Conservation (phyloP, 257 asterid species). For the Echium plantagineum region DNA sequence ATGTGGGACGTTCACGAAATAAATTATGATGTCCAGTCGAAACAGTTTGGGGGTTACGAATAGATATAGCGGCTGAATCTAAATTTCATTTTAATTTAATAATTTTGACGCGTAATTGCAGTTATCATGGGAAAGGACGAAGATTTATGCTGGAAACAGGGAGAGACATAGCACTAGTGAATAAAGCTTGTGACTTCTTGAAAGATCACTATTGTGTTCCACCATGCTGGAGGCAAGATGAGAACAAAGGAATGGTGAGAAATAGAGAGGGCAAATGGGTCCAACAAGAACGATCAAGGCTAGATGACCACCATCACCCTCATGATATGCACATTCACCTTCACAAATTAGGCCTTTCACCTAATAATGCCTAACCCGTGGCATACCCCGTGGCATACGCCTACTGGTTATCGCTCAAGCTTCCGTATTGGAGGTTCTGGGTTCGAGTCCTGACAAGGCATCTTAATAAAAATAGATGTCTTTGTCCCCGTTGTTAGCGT, state of each 20-base stretch:
- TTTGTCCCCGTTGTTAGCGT: too few species aligned
- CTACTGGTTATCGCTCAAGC: too few species aligned
- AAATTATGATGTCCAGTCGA: too few species aligned
- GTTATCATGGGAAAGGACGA: slow-evolving; percentile 44
- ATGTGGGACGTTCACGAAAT: too few species aligned
- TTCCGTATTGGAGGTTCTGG: too few species aligned
- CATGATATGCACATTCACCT: slow-evolving; percentile 19
- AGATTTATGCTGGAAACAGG: slow-evolving; percentile 27
- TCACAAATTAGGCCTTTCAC: slow-evolving; percentile 12
- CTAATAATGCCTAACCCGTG: not conserved
- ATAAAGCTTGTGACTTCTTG: slow-evolving; percentile 38
- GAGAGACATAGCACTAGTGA: slow-evolving; percentile 46
- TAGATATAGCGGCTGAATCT: too few species aligned
- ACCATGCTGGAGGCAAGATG: slow-evolving; percentile 44
- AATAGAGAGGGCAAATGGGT: slow-evolving; percentile 38
- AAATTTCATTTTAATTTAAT: too few species aligned
- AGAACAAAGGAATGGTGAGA: slow-evolving; percentile 46
- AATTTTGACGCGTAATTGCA: slow-evolving; percentile 5
- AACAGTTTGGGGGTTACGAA: too few species aligned
- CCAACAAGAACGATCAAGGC: slow-evolving; percentile 27
- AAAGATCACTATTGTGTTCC: slow-evolving; percentile 37
- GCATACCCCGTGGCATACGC: too few species aligned
- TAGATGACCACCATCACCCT: slow-evolving; percentile 20
- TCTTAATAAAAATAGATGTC: too few species aligned
- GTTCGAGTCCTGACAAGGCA: too few species aligned